Evolutionary conservation across 371 early-diverging fungal genomes (phyloP).

Genomic region (Mortierella sp.): DNA sequence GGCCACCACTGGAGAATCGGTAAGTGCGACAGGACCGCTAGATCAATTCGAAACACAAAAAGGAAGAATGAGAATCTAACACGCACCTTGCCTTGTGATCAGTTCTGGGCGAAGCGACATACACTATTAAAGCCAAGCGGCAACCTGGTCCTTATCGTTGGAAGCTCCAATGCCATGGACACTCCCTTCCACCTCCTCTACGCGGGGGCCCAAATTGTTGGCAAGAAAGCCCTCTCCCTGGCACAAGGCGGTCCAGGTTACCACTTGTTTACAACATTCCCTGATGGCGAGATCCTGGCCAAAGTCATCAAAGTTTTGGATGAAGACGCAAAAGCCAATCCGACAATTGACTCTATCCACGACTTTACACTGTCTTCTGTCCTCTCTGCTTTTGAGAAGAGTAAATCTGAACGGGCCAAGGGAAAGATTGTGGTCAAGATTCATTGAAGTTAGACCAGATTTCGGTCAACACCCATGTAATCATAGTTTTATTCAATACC

Average conservation of each 20-base stretch:
- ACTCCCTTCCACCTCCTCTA: conserved; percentile 9
- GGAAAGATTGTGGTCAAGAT: conserved; percentile 48
- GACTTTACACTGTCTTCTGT: conserved; percentile 27
- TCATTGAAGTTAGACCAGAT: too few species aligned
- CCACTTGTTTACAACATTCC: conserved; percentile 27
- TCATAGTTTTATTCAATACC: too few species aligned
- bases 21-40: background rate
- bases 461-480: too few species aligned
- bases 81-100: background rate
- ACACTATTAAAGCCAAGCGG: conserved; percentile 32
- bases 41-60: background rate
- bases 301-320: conserved; percentile 24
- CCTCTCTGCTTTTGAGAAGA: conserved; percentile 30
- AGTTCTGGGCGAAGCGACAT: conserved; percentile 36
- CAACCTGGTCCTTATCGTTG: conserved; percentile 29
- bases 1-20: conserved; percentile 36
- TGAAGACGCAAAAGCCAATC: conserved; percentile 16
- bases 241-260: conserved; percentile 26
- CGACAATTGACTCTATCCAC: conserved; percentile 38
- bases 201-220: conserved; percentile 10
- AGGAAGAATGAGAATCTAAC: background rate
- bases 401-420: conserved; percentile 20
- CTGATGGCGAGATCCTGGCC: conserved; percentile 21
- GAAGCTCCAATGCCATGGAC: conserved; percentile 6
- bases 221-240: conserved; percentile 19